Evolutionary conservation across 2,329 filamentous ascomycete genomes (phyloP), one percentile per base, ranked within the genome.

Genomic region (Colletotrichum siamense): DNA sequence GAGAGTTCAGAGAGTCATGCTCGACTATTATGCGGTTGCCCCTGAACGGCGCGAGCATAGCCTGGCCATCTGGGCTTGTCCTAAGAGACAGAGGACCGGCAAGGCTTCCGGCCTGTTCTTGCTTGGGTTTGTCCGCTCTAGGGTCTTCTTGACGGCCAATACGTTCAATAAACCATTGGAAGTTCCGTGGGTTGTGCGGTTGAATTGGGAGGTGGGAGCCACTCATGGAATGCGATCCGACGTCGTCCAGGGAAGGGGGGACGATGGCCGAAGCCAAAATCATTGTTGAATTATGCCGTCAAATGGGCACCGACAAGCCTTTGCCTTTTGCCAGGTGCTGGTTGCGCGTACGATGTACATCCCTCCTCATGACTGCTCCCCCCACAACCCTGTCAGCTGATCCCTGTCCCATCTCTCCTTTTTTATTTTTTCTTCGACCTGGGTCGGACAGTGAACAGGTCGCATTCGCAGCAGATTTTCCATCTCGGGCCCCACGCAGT

Each of bases 401-500:
- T 18, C 66, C 74, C 62, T 77, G 69, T 36, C 32, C 36, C 66
- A 44, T 71, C 44, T 77, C 61, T 69, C 44, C 59, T 69, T 74
- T 69, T 62, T 62, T 36, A 63, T 74, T 63, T 34, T 63, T 75
- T 64, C 10, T 59, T 28, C 26, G 36, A 49, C 64, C 73, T 49
- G 59, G 73, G 64, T 68, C 63, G 73, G 64, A 63, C 68, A 39
- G 13, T 59, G 12, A 32, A 28, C 62, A 69, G 74, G 74, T 76
- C 30, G 39, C 73, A 73, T 73, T 68, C 59, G 73, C 39, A 65
- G 73, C 69, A 64, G 74, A 69, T 66, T 76, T 74, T 65, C 44
- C 59, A 66, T 76, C 26, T 64, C 22, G 26, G 22, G 70, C 57
- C 74, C 74, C 71, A 76, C 64, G 9, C 32, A 26, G 59, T 24